phyloP scores from a whole-genome alignment of 176 grass and related monocot genomes.

The Ampelocalamus luodianensis region DNA sequence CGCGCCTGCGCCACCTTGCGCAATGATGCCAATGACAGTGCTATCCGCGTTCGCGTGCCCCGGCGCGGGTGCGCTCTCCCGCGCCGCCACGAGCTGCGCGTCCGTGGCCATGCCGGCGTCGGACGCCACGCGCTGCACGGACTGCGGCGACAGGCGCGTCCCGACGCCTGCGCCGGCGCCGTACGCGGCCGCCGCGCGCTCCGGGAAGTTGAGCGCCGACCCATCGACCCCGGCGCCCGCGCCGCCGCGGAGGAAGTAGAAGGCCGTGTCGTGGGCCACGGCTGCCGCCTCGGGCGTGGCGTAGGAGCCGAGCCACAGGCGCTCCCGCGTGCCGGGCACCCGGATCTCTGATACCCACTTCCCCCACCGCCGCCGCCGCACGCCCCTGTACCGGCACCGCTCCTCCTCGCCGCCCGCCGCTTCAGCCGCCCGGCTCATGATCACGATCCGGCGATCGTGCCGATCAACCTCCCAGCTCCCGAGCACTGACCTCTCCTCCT shows the following conservation, averaged over 20 bases:
- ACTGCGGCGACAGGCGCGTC: conserved; percentile 53
- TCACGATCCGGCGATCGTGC: not conserved
- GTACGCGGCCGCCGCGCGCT: conserved; percentile 41
- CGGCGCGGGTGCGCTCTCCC: conserved; percentile 14
- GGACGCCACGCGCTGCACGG: conserved; percentile 79
- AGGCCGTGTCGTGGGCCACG: conserved; percentile 76
- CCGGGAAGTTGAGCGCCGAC: conserved; percentile 72
- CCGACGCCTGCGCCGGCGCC: not conserved
- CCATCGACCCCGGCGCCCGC: not conserved
- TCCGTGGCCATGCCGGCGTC: conserved; percentile 83
- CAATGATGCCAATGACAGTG: not conserved
- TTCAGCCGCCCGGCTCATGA: conserved; percentile 30
- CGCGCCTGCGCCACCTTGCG: not conserved
- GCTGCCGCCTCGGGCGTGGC: conserved; percentile 65
- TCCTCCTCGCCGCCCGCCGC: conserved; percentile 12
- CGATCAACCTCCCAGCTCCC: not conserved
- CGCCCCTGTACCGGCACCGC: conserved; percentile 73
- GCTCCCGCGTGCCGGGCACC: conserved; percentile 65
- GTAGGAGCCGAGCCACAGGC: conserved; percentile 79
- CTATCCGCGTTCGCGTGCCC: not conserved
- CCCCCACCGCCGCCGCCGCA: conserved; percentile 80
- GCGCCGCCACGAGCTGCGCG: conserved; percentile 51
- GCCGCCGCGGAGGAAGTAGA: conserved; percentile 75
- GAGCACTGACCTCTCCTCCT: not conserved
- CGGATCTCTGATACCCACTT: conserved; percentile 99